Conservation (phyloP, 2,329 filamentous ascomycete species). For the Byssochlamys sp. region DNA sequence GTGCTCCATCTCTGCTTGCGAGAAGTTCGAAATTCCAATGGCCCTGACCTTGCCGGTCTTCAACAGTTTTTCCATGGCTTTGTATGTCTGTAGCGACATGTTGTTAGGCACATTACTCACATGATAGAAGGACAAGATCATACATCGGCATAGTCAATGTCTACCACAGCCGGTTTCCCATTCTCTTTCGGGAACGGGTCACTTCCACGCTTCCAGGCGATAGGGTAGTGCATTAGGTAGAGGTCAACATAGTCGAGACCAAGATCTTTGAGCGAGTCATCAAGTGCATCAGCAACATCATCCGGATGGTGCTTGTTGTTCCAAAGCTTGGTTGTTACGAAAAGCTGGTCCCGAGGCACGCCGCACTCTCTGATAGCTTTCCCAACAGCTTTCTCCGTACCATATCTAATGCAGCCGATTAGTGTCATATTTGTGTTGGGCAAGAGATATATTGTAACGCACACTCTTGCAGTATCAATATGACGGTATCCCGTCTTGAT, state of each 20-base stretch:
- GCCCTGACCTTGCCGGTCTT: constrained; percentile 37
- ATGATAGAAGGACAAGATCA: constrained; percentile 2
- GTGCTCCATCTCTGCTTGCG: constrained; percentile 38
- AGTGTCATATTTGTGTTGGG: not conserved
- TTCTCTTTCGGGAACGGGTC: constrained; percentile 39
- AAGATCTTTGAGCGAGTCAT: constrained; percentile 53
- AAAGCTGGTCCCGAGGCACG: constrained; percentile 55
- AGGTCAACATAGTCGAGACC: constrained; percentile 59
- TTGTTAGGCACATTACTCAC: not conserved
- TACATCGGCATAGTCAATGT: constrained; percentile 43
- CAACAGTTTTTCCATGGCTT: constrained; percentile 39
- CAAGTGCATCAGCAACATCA: constrained; percentile 53
- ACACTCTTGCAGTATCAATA: constrained; percentile 44
- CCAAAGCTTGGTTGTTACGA: constrained; percentile 60
- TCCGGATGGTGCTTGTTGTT: constrained; percentile 54
- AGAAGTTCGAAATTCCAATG: constrained; percentile 47
- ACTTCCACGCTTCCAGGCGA: constrained; percentile 43
- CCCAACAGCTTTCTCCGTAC: constrained; percentile 58
- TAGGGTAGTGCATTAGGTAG: constrained; percentile 60
- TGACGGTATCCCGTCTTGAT: constrained; percentile 46
- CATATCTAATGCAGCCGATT: constrained; percentile 37
- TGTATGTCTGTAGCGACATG: constrained; percentile 33
- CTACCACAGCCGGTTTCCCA: constrained; percentile 33
- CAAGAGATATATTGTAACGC: constrained; percentile 6
- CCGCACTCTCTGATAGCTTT: constrained; percentile 54